phyloP scores from a whole-genome alignment of 805 yeast species.

The Torulaspora maleeae region DNA sequence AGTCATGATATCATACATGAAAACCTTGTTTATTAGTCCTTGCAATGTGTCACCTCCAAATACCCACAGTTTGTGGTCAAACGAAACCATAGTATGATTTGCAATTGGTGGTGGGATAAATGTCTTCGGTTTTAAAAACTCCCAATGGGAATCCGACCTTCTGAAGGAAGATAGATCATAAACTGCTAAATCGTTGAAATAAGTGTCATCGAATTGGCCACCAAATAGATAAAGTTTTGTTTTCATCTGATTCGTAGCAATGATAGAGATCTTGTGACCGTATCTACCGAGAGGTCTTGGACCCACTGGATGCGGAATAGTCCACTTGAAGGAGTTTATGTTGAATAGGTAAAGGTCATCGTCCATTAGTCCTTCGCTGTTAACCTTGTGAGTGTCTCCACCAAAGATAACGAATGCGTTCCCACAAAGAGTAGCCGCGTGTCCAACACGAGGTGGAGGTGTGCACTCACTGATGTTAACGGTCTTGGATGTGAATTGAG shows the following conservation, averaged over 20 bases:
- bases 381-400: constrained; percentile 85
- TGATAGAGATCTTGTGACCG: constrained; percentile 85
- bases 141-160: constrained; percentile 82
- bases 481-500: constrained; percentile 43
- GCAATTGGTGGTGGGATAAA: constrained; percentile 68
- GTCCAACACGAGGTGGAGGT: constrained; percentile 97
- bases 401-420: constrained; percentile 94
- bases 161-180: constrained; percentile 86
- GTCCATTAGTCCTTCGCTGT: constrained; percentile 77
- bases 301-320: constrained; percentile 69
- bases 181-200: constrained; percentile 76
- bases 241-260: constrained; percentile 55
- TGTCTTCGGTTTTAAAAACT: constrained; percentile 53
- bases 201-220: constrained; percentile 83
- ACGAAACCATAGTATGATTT: constrained; percentile 83
- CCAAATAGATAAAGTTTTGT: constrained; percentile 78
- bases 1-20: constrained; percentile 67
- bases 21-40: constrained; percentile 66
- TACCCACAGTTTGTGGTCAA: constrained; percentile 70
- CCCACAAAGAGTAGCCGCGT: constrained; percentile 85
- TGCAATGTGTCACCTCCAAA: constrained; percentile 90
- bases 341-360: constrained; percentile 85
- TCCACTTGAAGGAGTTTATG: constrained; percentile 72
- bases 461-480: constrained; percentile 69
- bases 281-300: constrained; percentile 86